Base-by-base conservation (phyloP, 345 rosid genomes). In the Dipteronia sinensis region DNA sequence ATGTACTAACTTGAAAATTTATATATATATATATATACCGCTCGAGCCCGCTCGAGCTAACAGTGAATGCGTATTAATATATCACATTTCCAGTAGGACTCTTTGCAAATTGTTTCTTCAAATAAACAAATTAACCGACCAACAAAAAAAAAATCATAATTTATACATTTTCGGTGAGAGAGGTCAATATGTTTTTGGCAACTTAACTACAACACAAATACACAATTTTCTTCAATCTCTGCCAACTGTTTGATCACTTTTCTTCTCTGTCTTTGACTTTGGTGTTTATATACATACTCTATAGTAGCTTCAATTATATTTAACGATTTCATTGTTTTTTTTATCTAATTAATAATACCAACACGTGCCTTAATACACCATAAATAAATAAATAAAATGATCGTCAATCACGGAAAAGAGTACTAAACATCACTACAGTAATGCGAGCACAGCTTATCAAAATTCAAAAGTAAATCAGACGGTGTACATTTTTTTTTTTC, bases 101-200 rank as follows among this genome's bases (percentile, higher is more conserved):
- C 38, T 34, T 34, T 34, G 4, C 38, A 0, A 34, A 34, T 34
- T 34, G 38, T 5, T 15, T 15, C 16, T 49, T 49, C 5, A 49
- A 49, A 49, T 49, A 49, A 49, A 49, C 55, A 12, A 34, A 34
- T 34, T 34, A 49, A 49, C 55, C 19, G 3, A 47, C 53, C 3
- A 47, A 47, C 53, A 3, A 47, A 47, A 12, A 47, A 47, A 47
- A 12, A 10, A 10, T 31, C 47, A 59, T 70, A 59, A 55, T 69
- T 16, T 47, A 34, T 10, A 12, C 16, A 29, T 20, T 74, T 82
- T 56, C 34, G 83, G 80, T 62, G 62, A 20, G 19, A 27, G 19
- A 65, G 56, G 87, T 84, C 87, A 84, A 76, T 8, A 79, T 13
- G 55, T 49, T 74, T 68, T 76, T 62, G 84, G 85, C 78, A 55